These are phyloP conservation scores for Solioccasus polychromus DNA, from an alignment of 768 basidiomycete genomes.

Conservation along the genomic window DNA sequence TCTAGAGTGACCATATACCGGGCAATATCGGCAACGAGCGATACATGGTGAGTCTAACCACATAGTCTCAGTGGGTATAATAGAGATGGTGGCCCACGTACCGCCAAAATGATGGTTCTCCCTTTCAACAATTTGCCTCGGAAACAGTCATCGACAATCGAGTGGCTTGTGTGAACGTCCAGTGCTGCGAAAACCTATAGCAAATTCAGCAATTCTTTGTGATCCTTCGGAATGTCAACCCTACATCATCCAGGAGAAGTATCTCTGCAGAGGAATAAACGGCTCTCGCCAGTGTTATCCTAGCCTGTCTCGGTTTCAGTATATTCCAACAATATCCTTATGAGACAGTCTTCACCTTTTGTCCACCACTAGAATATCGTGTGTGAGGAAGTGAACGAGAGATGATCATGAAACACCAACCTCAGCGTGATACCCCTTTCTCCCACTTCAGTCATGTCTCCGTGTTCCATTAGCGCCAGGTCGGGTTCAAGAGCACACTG, in stretches of 20 bases:
- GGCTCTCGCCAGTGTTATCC: constrained; percentile 55
- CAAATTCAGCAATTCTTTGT: neutral
- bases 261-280: constrained; percentile 57
- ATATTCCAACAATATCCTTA: neutral
- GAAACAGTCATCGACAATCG: constrained; percentile 47
- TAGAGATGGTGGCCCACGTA: neutral
- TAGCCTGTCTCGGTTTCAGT: constrained; percentile 27
- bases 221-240: neutral
- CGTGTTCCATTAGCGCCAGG: constrained; percentile 47
- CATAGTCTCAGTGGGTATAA: neutral
- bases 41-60: constrained; percentile 35
- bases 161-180: constrained; percentile 52
- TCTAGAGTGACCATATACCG: constrained; percentile 50
- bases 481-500: constrained; percentile 44
- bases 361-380: constrained; percentile 6
- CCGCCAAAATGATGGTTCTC: constrained; percentile 10
- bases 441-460: constrained; percentile 68
- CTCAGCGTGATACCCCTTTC: constrained; percentile 62
- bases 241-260: constrained; percentile 69
- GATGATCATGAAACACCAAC: constrained; percentile 13
- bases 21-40: constrained; percentile 22
- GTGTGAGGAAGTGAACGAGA: neutral
- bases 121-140: constrained; percentile 5
- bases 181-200: constrained; percentile 49
- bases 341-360: constrained; percentile 7